Percentiles rank a stretch among this genome's conserved stretches.
Conservation (phyloP, 805 yeast genomes). For the Nakazawaea holstii region DNA sequence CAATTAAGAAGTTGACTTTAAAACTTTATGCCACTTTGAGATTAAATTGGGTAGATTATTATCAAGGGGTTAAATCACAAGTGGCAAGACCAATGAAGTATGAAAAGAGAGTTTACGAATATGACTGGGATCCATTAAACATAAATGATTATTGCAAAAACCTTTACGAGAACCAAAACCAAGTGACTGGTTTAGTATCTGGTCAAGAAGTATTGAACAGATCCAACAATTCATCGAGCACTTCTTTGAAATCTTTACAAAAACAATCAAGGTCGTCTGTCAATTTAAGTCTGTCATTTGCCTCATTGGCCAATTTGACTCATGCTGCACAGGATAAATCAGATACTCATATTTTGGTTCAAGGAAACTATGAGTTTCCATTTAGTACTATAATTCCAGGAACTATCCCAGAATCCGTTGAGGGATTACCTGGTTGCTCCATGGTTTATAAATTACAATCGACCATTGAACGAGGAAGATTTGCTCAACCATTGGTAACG, state of each 20-base stretch:
- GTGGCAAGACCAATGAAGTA: conserved; percentile 42
- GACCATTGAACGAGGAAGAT: conserved; percentile 75
- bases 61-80: conserved; percentile 38
- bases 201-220: conserved; percentile 23
- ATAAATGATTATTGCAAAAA: conserved; percentile 31
- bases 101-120: conserved; percentile 66
- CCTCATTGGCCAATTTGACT: conserved; percentile 16
- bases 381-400: conserved; percentile 86
- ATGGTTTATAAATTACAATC: conserved; percentile 72
- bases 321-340: conserved; percentile 14
- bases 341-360: conserved; percentile 38
- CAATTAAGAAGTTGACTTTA: conserved; percentile 58
- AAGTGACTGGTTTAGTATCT: conserved; percentile 21
- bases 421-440: conserved; percentile 80
- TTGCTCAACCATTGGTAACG: conserved; percentile 56
- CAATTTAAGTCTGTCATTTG: conserved; percentile 15
- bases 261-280: conserved; percentile 31
- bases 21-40: conserved; percentile 63
- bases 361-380: conserved; percentile 88
- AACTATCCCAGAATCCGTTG: conserved; percentile 77
- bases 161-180: conserved; percentile 4
- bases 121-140: conserved; percentile 69
- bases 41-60: conserved; percentile 57
- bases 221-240: conserved; percentile 35
- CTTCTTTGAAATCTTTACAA: conserved; percentile 36